These are phyloP conservation scores for Pleurostoma richardsiae DNA, from an alignment of 2,329 filamentous ascomycete species.

Conservation along the genomic window DNA sequence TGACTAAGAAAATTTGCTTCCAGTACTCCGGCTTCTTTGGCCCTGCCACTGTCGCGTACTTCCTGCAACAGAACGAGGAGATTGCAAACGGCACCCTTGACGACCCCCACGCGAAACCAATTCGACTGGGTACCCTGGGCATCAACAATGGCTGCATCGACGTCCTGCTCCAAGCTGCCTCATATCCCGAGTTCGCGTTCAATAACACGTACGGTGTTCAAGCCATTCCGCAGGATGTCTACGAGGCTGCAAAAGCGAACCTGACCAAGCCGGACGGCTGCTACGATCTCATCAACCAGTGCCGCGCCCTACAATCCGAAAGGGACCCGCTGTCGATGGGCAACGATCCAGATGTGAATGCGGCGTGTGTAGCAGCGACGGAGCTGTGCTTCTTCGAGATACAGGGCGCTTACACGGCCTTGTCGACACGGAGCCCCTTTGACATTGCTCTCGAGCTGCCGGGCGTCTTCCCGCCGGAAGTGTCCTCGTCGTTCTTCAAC, in stretches of 20 bases:
- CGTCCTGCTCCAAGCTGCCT: slow-evolving; percentile 12
- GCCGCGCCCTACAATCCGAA: slow-evolving; percentile 17
- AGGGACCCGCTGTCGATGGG: slow-evolving; percentile 34
- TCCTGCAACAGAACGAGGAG: slow-evolving; percentile 16
- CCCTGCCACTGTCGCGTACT: slow-evolving; percentile 18
- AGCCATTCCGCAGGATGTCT: slow-evolving; percentile 6
- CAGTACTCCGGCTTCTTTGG: slow-evolving; percentile 25
- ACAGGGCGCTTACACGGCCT: slow-evolving; percentile 35
- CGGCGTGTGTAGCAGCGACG: slow-evolving; percentile 3
- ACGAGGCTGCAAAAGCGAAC: slow-evolving; percentile 4
- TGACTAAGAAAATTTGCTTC: slow-evolving; percentile 7
- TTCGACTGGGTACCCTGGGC: slow-evolving; percentile 18
- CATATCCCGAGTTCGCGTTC: slow-evolving; percentile 11
- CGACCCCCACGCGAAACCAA: slow-evolving; percentile 8
- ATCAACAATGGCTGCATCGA: slow-evolving; percentile 20
- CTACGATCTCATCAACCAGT: slow-evolving; percentile 6
- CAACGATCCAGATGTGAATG: slow-evolving; percentile 7
- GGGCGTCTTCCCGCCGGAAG: slow-evolving; percentile 41
- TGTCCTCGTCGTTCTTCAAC: slow-evolving; percentile 47
- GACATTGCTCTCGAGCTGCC: slow-evolving; percentile 44
- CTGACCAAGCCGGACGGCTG: slow-evolving; percentile 6
- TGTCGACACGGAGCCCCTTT: slow-evolving; percentile 35
- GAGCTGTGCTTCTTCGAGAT: slow-evolving; percentile 3
- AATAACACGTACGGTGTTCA: slow-evolving; percentile 13
- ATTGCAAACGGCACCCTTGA: slow-evolving; percentile 12